phyloP scores from a whole-genome alignment of 2,329 filamentous ascomycete species.

The Thelonectria discophora region DNA sequence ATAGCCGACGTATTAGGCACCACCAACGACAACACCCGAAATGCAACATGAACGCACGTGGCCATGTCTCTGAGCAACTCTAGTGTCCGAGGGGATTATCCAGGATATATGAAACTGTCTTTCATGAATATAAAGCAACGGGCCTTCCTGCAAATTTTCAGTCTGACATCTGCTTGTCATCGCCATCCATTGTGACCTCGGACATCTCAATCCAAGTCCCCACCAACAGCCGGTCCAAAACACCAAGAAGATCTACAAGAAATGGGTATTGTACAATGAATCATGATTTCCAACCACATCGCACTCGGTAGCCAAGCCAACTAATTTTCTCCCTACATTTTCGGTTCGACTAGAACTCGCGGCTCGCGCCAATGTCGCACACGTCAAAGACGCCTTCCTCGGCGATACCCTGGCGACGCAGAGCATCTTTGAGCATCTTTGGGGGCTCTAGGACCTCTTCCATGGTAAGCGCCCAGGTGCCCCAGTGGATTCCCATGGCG shows the following conservation, averaged over 20 bases:
- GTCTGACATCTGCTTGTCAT: not conserved
- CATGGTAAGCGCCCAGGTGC: conserved; percentile 84
- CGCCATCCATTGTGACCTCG: not conserved
- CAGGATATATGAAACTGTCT: too few species aligned
- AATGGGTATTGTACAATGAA: conserved; percentile 21
- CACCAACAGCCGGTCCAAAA: not conserved
- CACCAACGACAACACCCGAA: too few species aligned
- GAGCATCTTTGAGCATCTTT: conserved; percentile 72
- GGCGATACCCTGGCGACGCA: conserved; percentile 71
- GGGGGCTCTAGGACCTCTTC: conserved; percentile 90
- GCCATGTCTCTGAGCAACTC: too few species aligned
- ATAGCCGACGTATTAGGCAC: too few species aligned
- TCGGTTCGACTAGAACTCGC: conserved; percentile 67
- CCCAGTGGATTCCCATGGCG: conserved; percentile 93
- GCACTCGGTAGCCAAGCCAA: not conserved
- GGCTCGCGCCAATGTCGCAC: conserved; percentile 85
- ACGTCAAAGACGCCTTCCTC: conserved; percentile 82
- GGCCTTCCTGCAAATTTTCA: not conserved
- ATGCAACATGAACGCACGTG: too few species aligned
- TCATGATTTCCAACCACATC: not conserved
- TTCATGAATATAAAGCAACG: not conserved
- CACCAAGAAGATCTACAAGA: conserved; percentile 6
- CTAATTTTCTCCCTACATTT: not conserved
- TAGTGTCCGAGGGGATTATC: too few species aligned
- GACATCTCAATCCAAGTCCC: not conserved